Percentiles rank a stretch among this genome's conserved stretches.
Conservation (phyloP, 129 eudicot genomes). For the Flaveria bidentis region DNA sequence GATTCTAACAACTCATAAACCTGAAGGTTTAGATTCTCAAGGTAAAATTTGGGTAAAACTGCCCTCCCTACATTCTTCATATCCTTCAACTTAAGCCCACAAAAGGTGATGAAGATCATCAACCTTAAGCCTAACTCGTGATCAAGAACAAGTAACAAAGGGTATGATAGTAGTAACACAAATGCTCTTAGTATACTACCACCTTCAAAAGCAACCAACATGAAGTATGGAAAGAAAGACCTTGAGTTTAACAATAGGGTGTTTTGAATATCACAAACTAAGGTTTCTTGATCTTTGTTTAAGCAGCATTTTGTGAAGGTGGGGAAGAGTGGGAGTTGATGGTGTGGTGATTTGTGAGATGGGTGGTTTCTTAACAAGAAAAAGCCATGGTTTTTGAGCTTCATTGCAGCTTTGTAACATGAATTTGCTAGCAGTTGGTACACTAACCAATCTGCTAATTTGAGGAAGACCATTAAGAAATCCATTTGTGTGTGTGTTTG, state of each 20-base stretch:
- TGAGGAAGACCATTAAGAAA: slow-evolving; percentile 57
- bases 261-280: slow-evolving; percentile 72
- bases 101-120: slow-evolving; percentile 77
- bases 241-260: slow-evolving; percentile 54
- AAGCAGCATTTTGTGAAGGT: slow-evolving; percentile 48
- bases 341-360: slow-evolving; percentile 41
- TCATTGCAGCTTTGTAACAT: slow-evolving; percentile 59
- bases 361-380: slow-evolving; percentile 44
- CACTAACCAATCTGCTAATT: slow-evolving; percentile 58
- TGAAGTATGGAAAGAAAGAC: slow-evolving; percentile 87
- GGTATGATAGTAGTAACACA: slow-evolving; percentile 56
- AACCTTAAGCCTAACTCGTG: slow-evolving; percentile 47
- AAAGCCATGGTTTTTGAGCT: slow-evolving; percentile 48
- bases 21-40: slow-evolving; percentile 60
- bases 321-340: slow-evolving; percentile 44
- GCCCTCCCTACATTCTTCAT: slow-evolving; percentile 67
- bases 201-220: slow-evolving; percentile 93
- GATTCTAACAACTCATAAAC: slow-evolving; percentile 49
- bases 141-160: slow-evolving; percentile 51
- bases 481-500: slow-evolving; percentile 44
- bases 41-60: slow-evolving; percentile 85
- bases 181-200: slow-evolving; percentile 69
- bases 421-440: slow-evolving; percentile 61
- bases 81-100: slow-evolving; percentile 62
- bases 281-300: slow-evolving; percentile 43